Base-by-base conservation (phyloP, 352 stramenopile genomes). In the Phytopythium helicoides region DNA sequence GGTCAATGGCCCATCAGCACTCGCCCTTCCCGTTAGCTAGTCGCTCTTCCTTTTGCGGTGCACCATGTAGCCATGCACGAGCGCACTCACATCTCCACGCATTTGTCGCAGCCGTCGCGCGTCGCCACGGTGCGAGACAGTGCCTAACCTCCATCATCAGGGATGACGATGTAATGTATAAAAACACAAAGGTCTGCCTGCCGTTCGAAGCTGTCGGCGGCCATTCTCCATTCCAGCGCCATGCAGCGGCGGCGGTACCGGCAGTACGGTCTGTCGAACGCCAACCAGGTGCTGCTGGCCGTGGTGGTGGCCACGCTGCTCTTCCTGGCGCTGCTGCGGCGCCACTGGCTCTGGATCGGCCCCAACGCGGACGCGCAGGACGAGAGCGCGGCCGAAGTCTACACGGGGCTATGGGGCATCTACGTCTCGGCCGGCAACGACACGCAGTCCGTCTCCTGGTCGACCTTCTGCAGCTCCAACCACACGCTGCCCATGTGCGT, bases 271-370 rank as follows among this genome's bases (percentile, higher is more conserved):
- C 66, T 90, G 52, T 76, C 82, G 22, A 92, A 92, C 62, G 82
- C 82, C n/a, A 92, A 92, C 69, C 82, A 92, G 76, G 78, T 92
- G 55, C 65, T 92, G 47, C 65, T 89, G 45, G 76, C 66, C 50
- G 64, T 88, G 55, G 60, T 68, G 14, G 64, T 87, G 3, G 73
- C 63, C 39, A 66, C 51, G 28, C 47, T 90, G 48, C 66, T 89
- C 11, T 88, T 87, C 56, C 71, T 88, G 22, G 51, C 80, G 49
- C 60, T 92, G 38, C 58, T 90, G 57, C 71, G 77, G 9, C 68
- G 63, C 28, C 64, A 79, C 47, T 92, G 82, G 82, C 65, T 92
- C 47, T 40, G 76, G 37, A 19, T 47, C 26, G 22, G 56, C 12
- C 59, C 42, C 23, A 25, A 31, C 31, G 63, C 28, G 28, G 28